Evolutionary conservation across 208 protist genomes (phyloP), one percentile per base, ranked within the genome.

Genomic region (Giardia duodenalis): DNA sequence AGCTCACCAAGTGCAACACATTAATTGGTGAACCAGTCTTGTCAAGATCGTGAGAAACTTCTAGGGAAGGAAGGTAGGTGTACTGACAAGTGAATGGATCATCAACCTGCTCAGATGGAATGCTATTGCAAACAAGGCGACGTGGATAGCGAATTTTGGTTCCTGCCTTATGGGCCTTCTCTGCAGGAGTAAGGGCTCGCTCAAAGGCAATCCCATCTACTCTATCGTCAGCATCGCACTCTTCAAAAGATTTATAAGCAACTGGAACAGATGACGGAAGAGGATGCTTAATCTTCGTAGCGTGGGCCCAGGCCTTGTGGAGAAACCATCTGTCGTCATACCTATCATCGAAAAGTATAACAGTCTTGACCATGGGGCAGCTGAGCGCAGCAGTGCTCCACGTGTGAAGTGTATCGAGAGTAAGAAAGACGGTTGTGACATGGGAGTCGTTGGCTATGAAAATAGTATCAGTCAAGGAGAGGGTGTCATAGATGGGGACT

Each of bases 401-500:
- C 1, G 1, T 39, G 44, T 44, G 1, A 0, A 93, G 39, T 0
- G 47, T 86, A 2, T 93, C 92, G 4, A 44, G 42, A 0, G 47
- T 44, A 39, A 92, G 46, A 43, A 93, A 47, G 2, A 93, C 0
- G 44, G 47, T 47, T 2, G 0, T 22, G 86, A 92, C 0, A 2
- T 46, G 92, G n/a, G 93, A 0, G 57, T 93, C 1, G 0, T 43
- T n/a, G 86, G 30, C 10, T 0, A 93, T 45, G 1, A 57, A 93
- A 39, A 10, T 3, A 19, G 67, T 46, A 0, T 93, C 93, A 44
- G 0, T 44, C 0, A 3, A 0, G 0, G 19, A 39, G 19, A 92
- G 67, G 43, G 42, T 90, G 47, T 93, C 3, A 42, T 93, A 94
- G 0, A 94, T 0, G 10, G 93, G 93, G 67, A 94, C 93, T 2